Evolutionary conservation across 805 yeast species (phyloP), one percentile per base, ranked within the genome.

Genomic region (Pichia insulana): DNA sequence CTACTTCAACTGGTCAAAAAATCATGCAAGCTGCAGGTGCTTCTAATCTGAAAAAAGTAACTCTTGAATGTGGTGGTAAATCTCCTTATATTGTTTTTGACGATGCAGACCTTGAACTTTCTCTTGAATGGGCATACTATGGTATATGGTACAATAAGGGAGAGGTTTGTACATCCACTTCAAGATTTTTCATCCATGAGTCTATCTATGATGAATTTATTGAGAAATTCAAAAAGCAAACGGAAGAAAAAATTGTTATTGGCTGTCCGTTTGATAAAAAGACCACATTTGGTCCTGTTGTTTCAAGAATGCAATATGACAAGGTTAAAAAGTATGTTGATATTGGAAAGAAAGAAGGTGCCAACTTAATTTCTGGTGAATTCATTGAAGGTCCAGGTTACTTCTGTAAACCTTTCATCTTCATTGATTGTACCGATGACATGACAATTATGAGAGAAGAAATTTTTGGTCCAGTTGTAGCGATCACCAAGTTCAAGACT

Each of bases 381-480:
- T 53, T 56, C 44, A 63, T 76, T 56, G 78, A 73, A 32, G 63
- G 61, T 50, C 77, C 78, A 57, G 87, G 89, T 56, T 80, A 67
- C 67, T 83, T 77, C 58, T 65, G 81, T 52, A 63, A 71, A 57
- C 92, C 92, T 58, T 79, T 88, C 35, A 69, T 83, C 39, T 83
- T 83, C 61, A 74, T 76, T 50, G 83, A 80, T 56, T 84, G 81
- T 49, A 68, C 63, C 4, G 81, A 78, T 60, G 72, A 73, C 52
- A 77, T 78, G 78, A 63, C 65, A 49, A 76, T 83, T 53, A 77
- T 75, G 47, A 73, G 64, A 54, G 89, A 83, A 55, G 92, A 83
- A 64, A 82, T 83, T 51, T 83, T 83, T 50, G 92, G 92, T 40
- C 92, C 92, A 32, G 88, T 83, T 45, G 83, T 81, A 39, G 70